phyloP scores from a whole-genome alignment of 768 basidiomycete genomes.

The Leccinum disarticulatum region DNA sequence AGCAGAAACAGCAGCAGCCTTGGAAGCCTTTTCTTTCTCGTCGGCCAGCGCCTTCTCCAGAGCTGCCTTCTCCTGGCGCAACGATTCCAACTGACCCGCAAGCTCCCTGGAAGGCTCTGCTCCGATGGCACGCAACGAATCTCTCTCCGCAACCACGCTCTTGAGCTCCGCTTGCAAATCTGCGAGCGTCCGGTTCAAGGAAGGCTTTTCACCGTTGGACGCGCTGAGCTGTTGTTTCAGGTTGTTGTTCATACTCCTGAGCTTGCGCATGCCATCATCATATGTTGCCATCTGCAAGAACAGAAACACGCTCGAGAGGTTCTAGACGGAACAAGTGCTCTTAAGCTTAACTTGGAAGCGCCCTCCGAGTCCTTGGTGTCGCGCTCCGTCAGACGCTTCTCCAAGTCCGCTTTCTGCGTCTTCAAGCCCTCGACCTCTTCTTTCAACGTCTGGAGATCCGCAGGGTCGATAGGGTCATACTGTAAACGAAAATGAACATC shows the following conservation, averaged over 20 bases:
- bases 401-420: constrained; percentile 37
- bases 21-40: constrained; percentile 38
- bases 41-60: constrained; percentile 41
- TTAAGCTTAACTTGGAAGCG: constrained; percentile 33
- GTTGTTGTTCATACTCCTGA: constrained; percentile 28
- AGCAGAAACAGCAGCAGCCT: constrained; percentile 8
- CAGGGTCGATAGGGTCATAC: constrained; percentile 89
- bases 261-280: constrained; percentile 44
- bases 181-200: constrained; percentile 28
- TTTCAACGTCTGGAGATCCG: constrained; percentile 76
- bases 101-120: constrained; percentile 32
- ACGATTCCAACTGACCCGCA: constrained; percentile 33
- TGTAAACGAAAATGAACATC: constrained; percentile 26
- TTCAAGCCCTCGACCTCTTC: constrained; percentile 64
- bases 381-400: constrained; percentile 30
- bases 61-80: constrained; percentile 39
- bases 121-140: constrained; percentile 21
- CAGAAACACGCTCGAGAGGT: not conserved
- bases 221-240: constrained; percentile 26
- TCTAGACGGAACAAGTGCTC: not conserved
- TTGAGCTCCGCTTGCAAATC: constrained; percentile 31
- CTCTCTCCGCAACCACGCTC: constrained; percentile 29
- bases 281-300: constrained; percentile 38
- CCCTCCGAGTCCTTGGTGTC: constrained; percentile 31
- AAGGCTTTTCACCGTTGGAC: constrained; percentile 30